Evolutionary conservation across 1,284 basidiomycete species (phyloP), one percentile per base, ranked within the genome.

Genomic region (Ganoderma meredithae): DNA sequence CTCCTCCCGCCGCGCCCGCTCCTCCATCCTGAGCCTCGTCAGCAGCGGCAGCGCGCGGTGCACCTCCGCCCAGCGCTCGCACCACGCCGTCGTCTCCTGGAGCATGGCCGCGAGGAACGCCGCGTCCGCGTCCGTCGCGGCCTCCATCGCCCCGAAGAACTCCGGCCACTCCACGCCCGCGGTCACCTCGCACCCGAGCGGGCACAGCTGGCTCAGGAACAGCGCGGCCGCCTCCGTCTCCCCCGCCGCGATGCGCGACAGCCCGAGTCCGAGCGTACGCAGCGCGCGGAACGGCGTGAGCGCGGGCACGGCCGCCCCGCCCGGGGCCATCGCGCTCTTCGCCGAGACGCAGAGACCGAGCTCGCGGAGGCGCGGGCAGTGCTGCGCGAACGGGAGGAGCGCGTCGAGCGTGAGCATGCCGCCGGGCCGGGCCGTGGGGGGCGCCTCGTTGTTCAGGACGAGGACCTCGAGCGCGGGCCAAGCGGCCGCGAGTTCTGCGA

Each of bases 311-410:
- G 36, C 56, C 33, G 56, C 5, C 25, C 25, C 52, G 27, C 52
- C 12, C 12, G 12, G 55, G 7, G 13, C 19, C 22, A 75, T 75
- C 0, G 70, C 67, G n/a, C 74, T 68, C 10, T 78, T 75, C 1
- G 83, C 81, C 69, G 85, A 74, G 65, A 90, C 62, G 76, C 85
- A 90, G 7, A 90, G 77, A 1, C 86, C 85, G n/a, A 91, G 83
- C 52, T 80, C 74, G 15, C 69, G 78, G 7, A 91, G 76, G 8
- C 82, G 82, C 0, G 84, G 85, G 67, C 89, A 90, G 72, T 88
- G 83, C 17, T 73, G 75, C 0, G 87, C 86, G 73, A 91, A 86
- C 1, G 84, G 83, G 5, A 85, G 62, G 25, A 90, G 81, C 0
- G 86, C 83, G 17, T 78, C 73, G n/a, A 90, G 80, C 0, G 86